Conservation (phyloP, 2,329 filamentous ascomycete genomes). For the Rhexocercosporidium sp. region DNA sequence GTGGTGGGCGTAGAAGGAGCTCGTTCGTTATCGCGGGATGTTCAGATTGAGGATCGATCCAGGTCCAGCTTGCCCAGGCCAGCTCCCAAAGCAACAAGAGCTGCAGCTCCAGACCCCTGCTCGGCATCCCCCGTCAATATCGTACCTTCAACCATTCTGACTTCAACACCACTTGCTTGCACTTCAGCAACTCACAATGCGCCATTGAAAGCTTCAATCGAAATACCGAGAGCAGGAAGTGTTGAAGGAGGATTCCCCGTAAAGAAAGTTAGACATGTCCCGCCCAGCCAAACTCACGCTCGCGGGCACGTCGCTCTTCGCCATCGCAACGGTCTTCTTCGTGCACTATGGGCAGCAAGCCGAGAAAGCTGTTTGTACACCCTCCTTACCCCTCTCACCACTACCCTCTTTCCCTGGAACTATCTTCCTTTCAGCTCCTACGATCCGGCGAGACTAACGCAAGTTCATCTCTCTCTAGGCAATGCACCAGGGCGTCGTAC, state of each 20-base stretch:
- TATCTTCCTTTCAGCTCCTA: background rate
- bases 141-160: background rate
- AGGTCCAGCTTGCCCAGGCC: constrained; percentile 16
- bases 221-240: background rate
- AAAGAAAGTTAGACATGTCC: constrained; percentile 69
- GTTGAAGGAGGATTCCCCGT: background rate
- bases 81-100: constrained; percentile 30
- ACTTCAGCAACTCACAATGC: background rate
- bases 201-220: background rate
- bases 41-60: constrained; percentile 19
- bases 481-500: constrained; percentile 94
- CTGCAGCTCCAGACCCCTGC: constrained; percentile 32
- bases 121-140: constrained; percentile 33
- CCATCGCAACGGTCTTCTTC: constrained; percentile 76
- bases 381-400: background rate
- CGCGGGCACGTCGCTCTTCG: constrained; percentile 75
- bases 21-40: constrained; percentile 29
- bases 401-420: background rate
- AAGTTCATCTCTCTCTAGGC: constrained; percentile 60
- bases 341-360: constrained; percentile 89
- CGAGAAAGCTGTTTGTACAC: constrained; percentile 74
- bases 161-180: background rate
- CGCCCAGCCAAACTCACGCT: constrained; percentile 87
- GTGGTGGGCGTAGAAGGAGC: constrained; percentile 18
- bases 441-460: background rate